These are phyloP conservation scores for Citrus medica DNA, from an alignment of 345 rosid species.

Conservation along the genomic window DNA sequence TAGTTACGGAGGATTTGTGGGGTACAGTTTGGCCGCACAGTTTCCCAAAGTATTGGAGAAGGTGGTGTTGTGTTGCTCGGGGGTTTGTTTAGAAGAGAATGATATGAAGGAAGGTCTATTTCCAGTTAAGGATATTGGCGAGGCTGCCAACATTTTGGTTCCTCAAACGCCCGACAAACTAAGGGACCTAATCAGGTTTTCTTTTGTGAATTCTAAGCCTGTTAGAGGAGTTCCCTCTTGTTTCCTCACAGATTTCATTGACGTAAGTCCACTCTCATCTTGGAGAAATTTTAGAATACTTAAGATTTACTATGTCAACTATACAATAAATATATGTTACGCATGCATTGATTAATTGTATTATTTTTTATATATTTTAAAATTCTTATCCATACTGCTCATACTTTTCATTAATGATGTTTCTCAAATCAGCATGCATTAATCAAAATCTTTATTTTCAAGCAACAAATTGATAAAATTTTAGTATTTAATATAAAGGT, in stretches of 20 bases:
- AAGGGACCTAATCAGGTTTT: conserved; percentile 52
- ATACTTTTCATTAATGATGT: too few relatives aligned
- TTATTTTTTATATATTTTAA: too few relatives aligned
- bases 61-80: conserved; percentile 65
- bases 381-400: too few relatives aligned
- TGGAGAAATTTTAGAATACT: too few relatives aligned
- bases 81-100: conserved; percentile 75
- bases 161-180: conserved; percentile 71
- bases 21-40: conserved; percentile 61
- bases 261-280: conserved; percentile 26
- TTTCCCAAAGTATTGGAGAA: conserved; percentile 54
- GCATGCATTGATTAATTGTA: too few relatives aligned
- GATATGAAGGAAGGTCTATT: conserved; percentile 66
- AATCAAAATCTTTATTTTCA: too few relatives aligned
- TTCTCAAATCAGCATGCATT: too few relatives aligned
- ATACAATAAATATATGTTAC: too few relatives aligned
- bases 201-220: conserved; percentile 47
- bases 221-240: conserved; percentile 43
- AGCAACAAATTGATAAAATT: too few relatives aligned
- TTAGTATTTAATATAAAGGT: too few relatives aligned
- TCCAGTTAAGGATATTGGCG: conserved; percentile 53
- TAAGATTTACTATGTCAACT: too few relatives aligned
- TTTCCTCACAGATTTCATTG: conserved; percentile 57
- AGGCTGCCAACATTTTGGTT: conserved; percentile 56
- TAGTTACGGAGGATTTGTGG: conserved; percentile 83